Evolutionary conservation across 768 basidiomycete species (phyloP), one percentile per base, ranked within the genome.

Genomic region (Lentinula guzmanii): DNA sequence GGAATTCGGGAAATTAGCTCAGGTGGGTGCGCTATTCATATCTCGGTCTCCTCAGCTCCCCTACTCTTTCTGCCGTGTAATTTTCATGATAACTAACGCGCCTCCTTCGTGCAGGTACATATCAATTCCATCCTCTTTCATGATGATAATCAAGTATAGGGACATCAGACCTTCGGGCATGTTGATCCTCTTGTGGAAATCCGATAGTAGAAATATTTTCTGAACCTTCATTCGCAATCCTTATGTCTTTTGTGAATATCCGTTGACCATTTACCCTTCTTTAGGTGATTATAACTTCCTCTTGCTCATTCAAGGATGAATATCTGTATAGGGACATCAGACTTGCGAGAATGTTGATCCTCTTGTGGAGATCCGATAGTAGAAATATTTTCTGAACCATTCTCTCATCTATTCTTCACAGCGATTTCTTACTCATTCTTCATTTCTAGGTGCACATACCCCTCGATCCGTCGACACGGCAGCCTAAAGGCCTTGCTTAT

Each of bases 1-100:
- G 3, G 76, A 82, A 0, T 92, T 83, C 69, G 95, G 95, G 8
- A 77, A 83, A 50, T 70, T 97, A 37, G 80, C 80, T 45, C 90
- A 95, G 88, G 93, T 93, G 63, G 79, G 84, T 54, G 5, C 31
- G 42, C 28, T 8, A 11, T 46, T 58, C 15, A 9, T 58, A 41
- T 24, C 0, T 28, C 28, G 28, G 28, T 28, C 28, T 28, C 28
- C 28, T 28, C 28, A 28, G 28, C 28, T 28, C 28, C 3, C 28
- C 28, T 28, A 3, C 28, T 28, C 28, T 28, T 3, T 28, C 28
- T 28, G 28, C 28, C 28, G 28, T 28, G 28, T 3, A 28, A 28
- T 6, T 0, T 39, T 43, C 9, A 0, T n/a, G 15, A 48, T 50
- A 13, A 35, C 58, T 50, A 39, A 48, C 35, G 10, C 15, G 28